Evolutionary conservation across 495 filamentous ascomycete genomes (phyloP).

Genomic region (Penicillium cosmopolitanum): DNA sequence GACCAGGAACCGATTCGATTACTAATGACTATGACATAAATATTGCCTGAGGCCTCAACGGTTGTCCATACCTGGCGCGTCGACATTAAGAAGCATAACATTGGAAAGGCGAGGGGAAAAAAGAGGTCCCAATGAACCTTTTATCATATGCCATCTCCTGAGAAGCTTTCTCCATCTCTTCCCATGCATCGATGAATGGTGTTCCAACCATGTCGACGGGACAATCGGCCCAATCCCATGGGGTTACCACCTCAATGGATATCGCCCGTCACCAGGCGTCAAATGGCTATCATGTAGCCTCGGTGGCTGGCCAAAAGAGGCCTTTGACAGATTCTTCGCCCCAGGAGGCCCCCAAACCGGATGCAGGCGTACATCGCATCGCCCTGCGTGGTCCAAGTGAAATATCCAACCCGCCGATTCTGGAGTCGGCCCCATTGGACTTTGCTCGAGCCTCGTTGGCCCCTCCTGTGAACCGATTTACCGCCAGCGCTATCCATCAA

Average conservation of each 20-base stretch:
- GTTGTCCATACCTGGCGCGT: slow-evolving; percentile 1
- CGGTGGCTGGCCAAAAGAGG: slow-evolving; percentile 50
- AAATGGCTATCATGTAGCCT: slow-evolving; percentile 33
- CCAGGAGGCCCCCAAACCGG: slow-evolving; percentile 1
- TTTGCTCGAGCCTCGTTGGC: slow-evolving; percentile 30
- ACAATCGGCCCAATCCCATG: slow-evolving; percentile 39
- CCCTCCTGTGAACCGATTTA: slow-evolving; percentile 35
- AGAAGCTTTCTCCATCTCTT: neutral
- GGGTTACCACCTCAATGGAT: slow-evolving; percentile 53
- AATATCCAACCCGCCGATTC: slow-evolving; percentile 14
- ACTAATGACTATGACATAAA: slow-evolving; percentile 2
- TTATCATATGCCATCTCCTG: neutral
- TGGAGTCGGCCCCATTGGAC: slow-evolving; percentile 29
- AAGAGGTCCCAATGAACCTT: neutral
- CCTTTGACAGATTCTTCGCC: slow-evolving; percentile 18
- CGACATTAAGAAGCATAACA: neutral
- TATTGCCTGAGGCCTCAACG: slow-evolving; percentile 3
- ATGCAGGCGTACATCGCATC: slow-evolving; percentile 4
- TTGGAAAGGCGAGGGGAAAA: neutral
- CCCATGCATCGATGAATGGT: slow-evolving; percentile 1
- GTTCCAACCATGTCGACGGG: slow-evolving; percentile 32
- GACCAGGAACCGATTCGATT: slow-evolving; percentile 8
- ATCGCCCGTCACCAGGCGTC: slow-evolving; percentile 39
- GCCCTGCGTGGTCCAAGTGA: slow-evolving; percentile 13
- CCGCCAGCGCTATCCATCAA: slow-evolving; percentile 42